Conservation (phyloP, 495 filamentous ascomycete genomes). For the Lophium mytilinum region DNA sequence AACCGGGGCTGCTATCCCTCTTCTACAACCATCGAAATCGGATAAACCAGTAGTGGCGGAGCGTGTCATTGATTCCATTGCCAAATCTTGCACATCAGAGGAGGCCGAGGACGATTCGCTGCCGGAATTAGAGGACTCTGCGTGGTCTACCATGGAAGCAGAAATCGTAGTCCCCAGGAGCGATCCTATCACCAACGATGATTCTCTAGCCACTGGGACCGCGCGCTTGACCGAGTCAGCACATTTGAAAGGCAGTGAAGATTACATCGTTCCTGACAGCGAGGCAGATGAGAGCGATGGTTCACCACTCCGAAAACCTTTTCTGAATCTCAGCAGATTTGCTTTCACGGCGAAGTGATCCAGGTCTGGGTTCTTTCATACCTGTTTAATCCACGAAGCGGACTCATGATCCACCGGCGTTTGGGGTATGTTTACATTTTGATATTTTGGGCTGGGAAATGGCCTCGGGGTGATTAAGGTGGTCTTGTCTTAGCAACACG, state of each 20-base stretch:
- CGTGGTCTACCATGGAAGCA: conserved; percentile 10
- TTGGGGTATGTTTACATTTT: not conserved
- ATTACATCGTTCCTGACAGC: conserved; percentile 62
- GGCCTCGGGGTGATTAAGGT: not conserved
- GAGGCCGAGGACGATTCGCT: too few relatives aligned
- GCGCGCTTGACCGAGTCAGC: conserved; percentile 27
- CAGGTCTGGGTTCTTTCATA: not conserved
- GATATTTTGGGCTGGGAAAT: not conserved
- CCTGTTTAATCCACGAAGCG: not conserved
- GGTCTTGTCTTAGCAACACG: not conserved
- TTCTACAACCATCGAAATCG: too few relatives aligned
- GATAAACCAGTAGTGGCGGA: too few relatives aligned
- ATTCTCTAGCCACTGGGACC: not conserved
- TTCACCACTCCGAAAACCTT: conserved; percentile 9
- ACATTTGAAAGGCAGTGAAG: conserved; percentile 58
- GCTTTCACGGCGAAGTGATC: conserved; percentile 21
- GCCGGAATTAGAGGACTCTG: conserved; percentile 2
- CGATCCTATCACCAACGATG: not conserved
- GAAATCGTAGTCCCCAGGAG: conserved; percentile 14
- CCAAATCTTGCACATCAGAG: too few relatives aligned
- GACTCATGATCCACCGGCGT: not conserved
- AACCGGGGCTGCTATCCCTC: too few relatives aligned
- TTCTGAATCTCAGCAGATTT: conserved; percentile 30
- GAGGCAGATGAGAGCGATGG: conserved; percentile 44
- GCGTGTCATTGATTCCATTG: too few relatives aligned